phyloP scores from a whole-genome alignment of 805 yeast species.

The Jamesozyma piceae region DNA sequence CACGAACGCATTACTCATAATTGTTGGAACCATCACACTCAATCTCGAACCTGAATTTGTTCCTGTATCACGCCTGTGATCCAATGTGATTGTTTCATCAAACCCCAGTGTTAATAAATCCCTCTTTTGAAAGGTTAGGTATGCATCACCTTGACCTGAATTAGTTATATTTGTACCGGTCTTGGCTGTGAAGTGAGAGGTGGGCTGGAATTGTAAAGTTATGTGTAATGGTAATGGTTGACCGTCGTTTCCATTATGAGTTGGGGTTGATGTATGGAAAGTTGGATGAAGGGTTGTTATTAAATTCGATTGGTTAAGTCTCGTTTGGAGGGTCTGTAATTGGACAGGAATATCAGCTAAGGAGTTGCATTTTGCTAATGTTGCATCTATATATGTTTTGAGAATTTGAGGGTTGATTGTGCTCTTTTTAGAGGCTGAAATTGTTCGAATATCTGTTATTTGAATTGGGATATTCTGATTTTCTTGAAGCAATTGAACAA shows the following conservation, averaged over 20 bases:
- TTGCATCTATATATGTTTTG: constrained; percentile 21
- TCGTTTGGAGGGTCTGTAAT: constrained; percentile 22
- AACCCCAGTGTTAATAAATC: constrained; percentile 48
- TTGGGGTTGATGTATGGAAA: constrained; percentile 1
- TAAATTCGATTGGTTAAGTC: constrained; percentile 15
- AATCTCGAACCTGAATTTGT: constrained; percentile 34
- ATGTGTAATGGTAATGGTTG: constrained; percentile 1
- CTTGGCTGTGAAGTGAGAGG: constrained; percentile 55
- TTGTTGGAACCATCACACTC: constrained; percentile 29
- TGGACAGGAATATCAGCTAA: constrained; percentile 20
- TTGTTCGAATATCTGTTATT: constrained; percentile 16
- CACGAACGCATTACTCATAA: constrained; percentile 39
- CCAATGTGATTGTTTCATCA: constrained; percentile 51
- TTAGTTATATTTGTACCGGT: constrained; percentile 96
- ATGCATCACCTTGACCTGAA: constrained; percentile 83
- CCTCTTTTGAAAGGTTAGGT: constrained; percentile 56
- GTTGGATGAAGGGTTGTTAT: constrained; percentile 5
- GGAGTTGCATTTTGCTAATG: constrained; percentile 20
- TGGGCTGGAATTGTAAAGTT: constrained; percentile 8
- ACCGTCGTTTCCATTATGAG: background rate
- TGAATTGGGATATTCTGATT: constrained; percentile 20
- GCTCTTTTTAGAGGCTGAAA: constrained; percentile 8
- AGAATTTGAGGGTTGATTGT: constrained; percentile 16
- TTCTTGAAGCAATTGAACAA: constrained; percentile 6
- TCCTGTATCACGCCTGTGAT: constrained; percentile 52